phyloP scores from a whole-genome alignment of 2,329 filamentous ascomycete genomes.

The Colletotrichum australisinense region DNA sequence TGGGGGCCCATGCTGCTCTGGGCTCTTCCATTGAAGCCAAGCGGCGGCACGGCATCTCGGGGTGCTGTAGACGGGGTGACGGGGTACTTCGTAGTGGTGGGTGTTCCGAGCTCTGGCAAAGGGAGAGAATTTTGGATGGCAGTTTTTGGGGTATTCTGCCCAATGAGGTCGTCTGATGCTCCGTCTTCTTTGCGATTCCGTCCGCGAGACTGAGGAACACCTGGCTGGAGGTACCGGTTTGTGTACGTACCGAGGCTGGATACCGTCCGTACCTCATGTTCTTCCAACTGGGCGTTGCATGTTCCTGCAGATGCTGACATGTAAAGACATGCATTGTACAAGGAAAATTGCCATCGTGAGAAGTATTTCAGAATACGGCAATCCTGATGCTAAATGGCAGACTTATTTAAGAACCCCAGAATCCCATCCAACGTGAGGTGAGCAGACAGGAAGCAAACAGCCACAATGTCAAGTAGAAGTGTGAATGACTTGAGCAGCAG shows the following conservation, averaged over 20 bases:
- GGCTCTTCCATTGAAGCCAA: not conserved
- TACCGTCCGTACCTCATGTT: not conserved
- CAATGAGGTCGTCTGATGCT: not conserved
- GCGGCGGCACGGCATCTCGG: not conserved
- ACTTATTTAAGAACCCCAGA: not conserved
- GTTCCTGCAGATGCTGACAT: constrained; percentile 25
- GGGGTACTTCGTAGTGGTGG: not conserved
- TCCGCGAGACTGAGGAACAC: not conserved
- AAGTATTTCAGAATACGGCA: not conserved
- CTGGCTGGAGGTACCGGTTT: too few species aligned
- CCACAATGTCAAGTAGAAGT: not conserved
- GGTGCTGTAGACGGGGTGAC: not conserved
- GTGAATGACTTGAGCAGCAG: constrained; percentile 19
- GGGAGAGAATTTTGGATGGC: constrained; percentile 14
- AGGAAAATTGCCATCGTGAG: not conserved
- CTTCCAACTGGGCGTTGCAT: not conserved
- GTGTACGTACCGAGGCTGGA: not conserved
- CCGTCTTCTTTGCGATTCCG: not conserved
- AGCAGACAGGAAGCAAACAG: not conserved
- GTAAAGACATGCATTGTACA: not conserved
- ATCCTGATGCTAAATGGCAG: not conserved
- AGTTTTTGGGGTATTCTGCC: not conserved
- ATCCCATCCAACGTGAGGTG: not conserved
- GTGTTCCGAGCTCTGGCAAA: not conserved
- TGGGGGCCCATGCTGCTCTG: not conserved